Evolutionary conservation across 2,329 filamentous ascomycete genomes (phyloP).

Genomic region (Whalleya microplaca): DNA sequence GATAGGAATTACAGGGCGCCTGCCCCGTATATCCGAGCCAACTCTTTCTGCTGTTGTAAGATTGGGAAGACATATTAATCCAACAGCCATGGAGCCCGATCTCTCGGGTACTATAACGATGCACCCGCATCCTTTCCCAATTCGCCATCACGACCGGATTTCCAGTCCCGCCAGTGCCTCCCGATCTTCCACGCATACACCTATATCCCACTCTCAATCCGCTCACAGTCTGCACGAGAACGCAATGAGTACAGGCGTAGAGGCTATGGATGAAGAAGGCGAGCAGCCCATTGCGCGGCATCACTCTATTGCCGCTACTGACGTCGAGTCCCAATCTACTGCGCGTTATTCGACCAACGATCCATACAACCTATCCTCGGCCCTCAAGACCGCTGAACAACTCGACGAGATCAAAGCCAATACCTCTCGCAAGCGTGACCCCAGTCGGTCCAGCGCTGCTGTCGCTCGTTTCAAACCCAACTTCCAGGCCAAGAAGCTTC

Average conservation of each 20-base stretch:
- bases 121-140: slow-evolving; percentile 49
- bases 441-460: slow-evolving; percentile 28
- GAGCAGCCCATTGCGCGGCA: slow-evolving; percentile 50
- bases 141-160: slow-evolving; percentile 37
- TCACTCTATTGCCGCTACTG: slow-evolving; percentile 38
- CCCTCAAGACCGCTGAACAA: slow-evolving; percentile 77
- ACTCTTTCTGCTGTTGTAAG: not conserved
- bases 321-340: slow-evolving; percentile 49
- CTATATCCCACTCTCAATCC: slow-evolving; percentile 22
- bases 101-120: slow-evolving; percentile 46
- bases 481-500: slow-evolving; percentile 58
- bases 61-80: not conserved
- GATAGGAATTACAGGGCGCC: slow-evolving; percentile 18
- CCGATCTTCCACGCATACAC: slow-evolving; percentile 29
- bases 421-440: slow-evolving; percentile 73
- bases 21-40: slow-evolving; percentile 19
- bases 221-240: slow-evolving; percentile 24
- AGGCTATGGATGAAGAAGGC: slow-evolving; percentile 39
- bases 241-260: slow-evolving; percentile 52
- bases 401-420: slow-evolving; percentile 80
- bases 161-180: slow-evolving; percentile 32
- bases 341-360: slow-evolving; percentile 65
- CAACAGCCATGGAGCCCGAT: slow-evolving; percentile 46
- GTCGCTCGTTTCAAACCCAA: slow-evolving; percentile 18
- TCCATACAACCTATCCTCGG: slow-evolving; percentile 77